Percentiles rank a stretch among this genome's conserved stretches.
phyloP scores from a whole-genome alignment of 352 stramenopile genomes.

The Globisporangium irregulare region DNA sequence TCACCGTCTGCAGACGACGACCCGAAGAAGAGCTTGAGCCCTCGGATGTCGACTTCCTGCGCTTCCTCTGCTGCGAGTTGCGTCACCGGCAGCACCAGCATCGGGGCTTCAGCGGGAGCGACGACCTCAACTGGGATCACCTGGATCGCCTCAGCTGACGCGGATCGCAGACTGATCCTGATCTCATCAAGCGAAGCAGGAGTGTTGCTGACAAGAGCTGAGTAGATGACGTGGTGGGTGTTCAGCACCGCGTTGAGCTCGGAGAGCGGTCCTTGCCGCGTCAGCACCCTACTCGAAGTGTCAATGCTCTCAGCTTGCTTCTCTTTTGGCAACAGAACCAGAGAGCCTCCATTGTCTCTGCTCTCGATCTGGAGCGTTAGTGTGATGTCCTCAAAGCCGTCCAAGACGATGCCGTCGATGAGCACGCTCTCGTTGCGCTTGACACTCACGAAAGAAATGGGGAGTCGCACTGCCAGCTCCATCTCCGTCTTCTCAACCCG shows the following conservation, averaged over 20 bases:
- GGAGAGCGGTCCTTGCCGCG: constrained; percentile 9
- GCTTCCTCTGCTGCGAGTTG: constrained; percentile 4
- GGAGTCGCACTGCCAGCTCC: constrained; percentile 10
- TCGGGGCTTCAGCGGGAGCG: neutral
- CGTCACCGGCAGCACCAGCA: constrained; percentile 9
- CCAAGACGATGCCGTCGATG: constrained; percentile 13
- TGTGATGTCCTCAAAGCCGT: constrained; percentile 11
- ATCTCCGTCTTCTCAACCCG: constrained; percentile 8
- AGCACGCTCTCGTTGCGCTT: constrained; percentile 3
- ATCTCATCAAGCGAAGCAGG: constrained; percentile 9
- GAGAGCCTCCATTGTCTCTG: neutral
- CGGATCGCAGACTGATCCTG: constrained; percentile 6
- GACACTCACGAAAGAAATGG: constrained; percentile 7
- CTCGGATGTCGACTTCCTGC: constrained; percentile 12
- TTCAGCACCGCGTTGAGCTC: constrained; percentile 16
- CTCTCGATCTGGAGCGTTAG: constrained; percentile 11
- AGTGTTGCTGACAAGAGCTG: neutral
- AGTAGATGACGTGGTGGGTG: constrained; percentile 14
- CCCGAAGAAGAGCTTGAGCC: constrained; percentile 11
- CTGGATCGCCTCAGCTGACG: neutral
- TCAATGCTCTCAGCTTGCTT: neutral
- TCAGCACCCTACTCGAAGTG: neutral
- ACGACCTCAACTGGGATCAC: constrained; percentile 15
- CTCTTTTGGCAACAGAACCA: constrained; percentile 5
- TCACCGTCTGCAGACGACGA: neutral